Base-by-base conservation (phyloP, 768 basidiomycete species). In the Suillus subaureus region DNA sequence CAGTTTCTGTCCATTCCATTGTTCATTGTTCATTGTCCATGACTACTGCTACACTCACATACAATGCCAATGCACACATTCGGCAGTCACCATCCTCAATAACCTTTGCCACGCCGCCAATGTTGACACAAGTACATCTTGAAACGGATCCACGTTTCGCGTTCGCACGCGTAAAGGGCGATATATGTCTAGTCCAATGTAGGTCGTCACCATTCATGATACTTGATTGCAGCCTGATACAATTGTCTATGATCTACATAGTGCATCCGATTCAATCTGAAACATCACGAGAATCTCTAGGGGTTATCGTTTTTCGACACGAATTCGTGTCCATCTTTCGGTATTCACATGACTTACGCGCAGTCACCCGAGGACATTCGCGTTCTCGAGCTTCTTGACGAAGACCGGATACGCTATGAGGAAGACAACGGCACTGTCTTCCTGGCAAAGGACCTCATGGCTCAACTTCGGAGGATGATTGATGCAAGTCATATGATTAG, bases 251-350 rank as follows among this genome's bases (percentile, higher is more conserved):
- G 21, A 63, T 51, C 39, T 21, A 13, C 47, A 13, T 5, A 60
- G 58, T 60, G 18, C 58, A 60, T 21, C 58, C 58, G 28, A 26
- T 64, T 18, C 49, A 45, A 57, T 49, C 33, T 31, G 61, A 8
- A 70, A 73, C 49, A 16, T 67, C 4, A 70, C 67, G 4, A 65
- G 66, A 2, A 60, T 67, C 1, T n/a, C 62, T 76, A 26, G 70
- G 72, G 39, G 61, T 78, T 1, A 67, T 72, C 37, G 47, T 78
- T 61, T 78, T 78, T 65, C 69, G 71, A 21, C 86, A 89, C 71
- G 87, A 89, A 73, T 87, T 88, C 68, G 84, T 85, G 73, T 84
- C 84, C 68, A 89, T 89, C 61, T 89, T 89, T 70, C 86, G 87
- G 45, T 83, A 85, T 64, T 76, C 76, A 1, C 83, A 88, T 66